Evolutionary conservation across 257 asterid genomes (phyloP).

Genomic region (Thymus mandschuricus): DNA sequence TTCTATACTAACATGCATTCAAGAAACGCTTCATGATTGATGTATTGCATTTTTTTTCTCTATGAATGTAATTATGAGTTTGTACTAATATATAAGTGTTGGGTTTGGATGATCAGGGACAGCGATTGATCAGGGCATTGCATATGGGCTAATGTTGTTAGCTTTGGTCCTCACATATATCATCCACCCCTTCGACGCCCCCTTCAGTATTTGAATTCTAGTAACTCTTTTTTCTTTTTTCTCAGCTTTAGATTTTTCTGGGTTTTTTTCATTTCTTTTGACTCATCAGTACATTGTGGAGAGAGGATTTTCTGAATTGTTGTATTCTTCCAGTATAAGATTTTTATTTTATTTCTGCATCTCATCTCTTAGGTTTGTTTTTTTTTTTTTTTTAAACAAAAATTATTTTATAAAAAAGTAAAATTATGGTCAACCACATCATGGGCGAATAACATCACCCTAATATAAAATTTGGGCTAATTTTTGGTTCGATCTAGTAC

Average conservation of each 20-base stretch:
- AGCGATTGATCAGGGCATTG: conserved; percentile 75
- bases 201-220: conserved; percentile 42
- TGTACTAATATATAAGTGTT: neutral
- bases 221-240: conserved; percentile 14
- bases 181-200: conserved; percentile 66
- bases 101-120: conserved; percentile 51
- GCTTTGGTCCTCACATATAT: conserved; percentile 76
- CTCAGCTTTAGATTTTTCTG: conserved; percentile 22
- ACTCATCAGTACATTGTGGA: conserved; percentile 17
- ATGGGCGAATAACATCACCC: too few species aligned
- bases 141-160: conserved; percentile 64
- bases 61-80: neutral
- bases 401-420: too few species aligned
- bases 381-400: neutral
- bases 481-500: too few species aligned
- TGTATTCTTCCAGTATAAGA: conserved; percentile 19
- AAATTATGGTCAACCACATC: too few species aligned
- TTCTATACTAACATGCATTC: too few species aligned
- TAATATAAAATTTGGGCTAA: too few species aligned
- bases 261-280: conserved; percentile 17
- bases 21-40: too few species aligned
- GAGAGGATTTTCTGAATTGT: conserved; percentile 10
- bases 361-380: neutral
- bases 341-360: conserved; percentile 5
- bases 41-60: neutral